Evolutionary conservation across 1,284 basidiomycete species (phyloP).

Genomic region (Fomitopsis schrenkii): DNA sequence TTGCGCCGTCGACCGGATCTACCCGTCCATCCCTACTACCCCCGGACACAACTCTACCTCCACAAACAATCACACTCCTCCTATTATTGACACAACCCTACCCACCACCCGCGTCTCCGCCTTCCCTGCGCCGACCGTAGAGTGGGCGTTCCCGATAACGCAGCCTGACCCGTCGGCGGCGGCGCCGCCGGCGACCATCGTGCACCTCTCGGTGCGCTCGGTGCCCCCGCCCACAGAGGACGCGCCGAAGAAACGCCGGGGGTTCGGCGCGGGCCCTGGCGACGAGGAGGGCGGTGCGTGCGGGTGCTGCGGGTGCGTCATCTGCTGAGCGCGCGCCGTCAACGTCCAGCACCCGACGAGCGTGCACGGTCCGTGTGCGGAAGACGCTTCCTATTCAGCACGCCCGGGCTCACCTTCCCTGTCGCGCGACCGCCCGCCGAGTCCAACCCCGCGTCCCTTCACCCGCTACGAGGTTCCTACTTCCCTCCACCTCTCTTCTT

Average conservation of each 20-base stretch:
- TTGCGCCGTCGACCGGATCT: not conserved
- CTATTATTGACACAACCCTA: not conserved
- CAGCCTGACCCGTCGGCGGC: conserved; percentile 28
- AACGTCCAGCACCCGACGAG: too few species aligned
- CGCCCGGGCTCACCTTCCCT: too few species aligned
- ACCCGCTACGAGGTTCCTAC: too few species aligned
- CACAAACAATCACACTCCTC: conserved; percentile 6
- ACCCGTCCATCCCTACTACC: not conserved
- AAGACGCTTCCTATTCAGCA: too few species aligned
- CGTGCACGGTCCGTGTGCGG: too few species aligned
- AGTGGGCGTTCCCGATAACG: conserved; percentile 47
- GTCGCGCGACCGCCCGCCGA: too few species aligned
- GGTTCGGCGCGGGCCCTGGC: conserved; percentile 5
- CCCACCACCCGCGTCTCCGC: not conserved
- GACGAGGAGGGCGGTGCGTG: conserved; percentile 12
- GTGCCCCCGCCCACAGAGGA: conserved; percentile 51
- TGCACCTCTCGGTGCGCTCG: conserved; percentile 77
- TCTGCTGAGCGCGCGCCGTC: conserved; percentile 16
- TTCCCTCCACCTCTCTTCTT: too few species aligned
- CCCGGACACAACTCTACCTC: not conserved
- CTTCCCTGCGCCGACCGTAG: conserved; percentile 25
- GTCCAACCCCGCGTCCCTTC: too few species aligned
- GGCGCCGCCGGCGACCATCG: conserved; percentile 55
- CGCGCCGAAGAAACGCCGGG: conserved; percentile 37
- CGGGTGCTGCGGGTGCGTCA: conserved; percentile 27